phyloP scores from a whole-genome alignment of 352 stramenopile species.

The Globisporangium nodosum region DNA sequence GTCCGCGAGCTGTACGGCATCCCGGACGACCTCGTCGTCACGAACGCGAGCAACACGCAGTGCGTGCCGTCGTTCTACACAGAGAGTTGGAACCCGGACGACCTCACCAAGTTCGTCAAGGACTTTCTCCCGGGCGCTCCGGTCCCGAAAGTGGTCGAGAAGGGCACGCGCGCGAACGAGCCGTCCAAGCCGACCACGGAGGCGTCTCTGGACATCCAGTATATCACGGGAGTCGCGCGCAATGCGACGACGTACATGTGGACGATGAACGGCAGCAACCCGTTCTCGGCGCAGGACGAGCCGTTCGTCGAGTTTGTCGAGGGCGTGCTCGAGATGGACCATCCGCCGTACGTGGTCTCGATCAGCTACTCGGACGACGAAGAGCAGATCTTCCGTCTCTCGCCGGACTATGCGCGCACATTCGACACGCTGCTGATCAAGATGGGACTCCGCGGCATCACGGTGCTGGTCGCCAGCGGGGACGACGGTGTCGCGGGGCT shows the following conservation, averaged over 20 bases:
- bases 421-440: constrained; percentile 89
- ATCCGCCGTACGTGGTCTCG: constrained; percentile 77
- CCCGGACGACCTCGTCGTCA: constrained; percentile 55
- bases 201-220: constrained; percentile 88
- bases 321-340: constrained; percentile 57
- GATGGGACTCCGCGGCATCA: constrained; percentile 82
- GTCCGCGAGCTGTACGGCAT: constrained; percentile 67
- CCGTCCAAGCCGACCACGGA: constrained; percentile 45
- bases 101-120: constrained; percentile 56
- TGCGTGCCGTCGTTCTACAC: constrained; percentile 74
- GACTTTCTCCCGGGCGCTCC: constrained; percentile 40
- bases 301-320: constrained; percentile 83
- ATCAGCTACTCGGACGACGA: constrained; percentile 91
- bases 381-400: constrained; percentile 81
- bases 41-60: constrained; percentile 58
- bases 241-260: constrained; percentile 78
- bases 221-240: constrained; percentile 79
- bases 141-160: constrained; percentile 45
- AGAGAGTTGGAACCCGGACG: constrained; percentile 48
- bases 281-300: constrained; percentile 78
- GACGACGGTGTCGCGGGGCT: constrained; percentile 86
- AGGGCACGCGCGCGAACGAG: constrained; percentile 44
- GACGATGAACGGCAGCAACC: constrained; percentile 81
- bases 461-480: constrained; percentile 79
- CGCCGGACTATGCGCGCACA: constrained; percentile 57